A percentile compares a stretch with the other conserved stretches of the same genome.
These are phyloP conservation scores for Diutina neorugosa DNA, from an alignment of 1,139 yeast genomes.

Conservation along the genomic window DNA sequence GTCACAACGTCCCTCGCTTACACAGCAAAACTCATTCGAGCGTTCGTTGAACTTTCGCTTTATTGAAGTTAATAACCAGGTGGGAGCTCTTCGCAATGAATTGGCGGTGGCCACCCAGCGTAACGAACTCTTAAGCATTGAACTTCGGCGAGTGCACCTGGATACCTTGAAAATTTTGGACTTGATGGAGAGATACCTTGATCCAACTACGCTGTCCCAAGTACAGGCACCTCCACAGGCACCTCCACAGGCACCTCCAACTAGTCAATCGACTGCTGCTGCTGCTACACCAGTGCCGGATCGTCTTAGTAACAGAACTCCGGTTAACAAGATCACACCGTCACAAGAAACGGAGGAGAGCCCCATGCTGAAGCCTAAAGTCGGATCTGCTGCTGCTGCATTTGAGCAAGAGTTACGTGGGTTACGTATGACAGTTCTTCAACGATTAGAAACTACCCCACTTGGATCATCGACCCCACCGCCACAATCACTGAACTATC, in stretches of 20 bases:
- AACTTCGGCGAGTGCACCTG: not conserved
- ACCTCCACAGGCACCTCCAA: not conserved
- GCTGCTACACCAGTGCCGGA: constrained; percentile 7
- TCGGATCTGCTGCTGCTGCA: not conserved
- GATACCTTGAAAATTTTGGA: constrained; percentile 21
- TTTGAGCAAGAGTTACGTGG: not conserved
- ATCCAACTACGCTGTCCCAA: not conserved
- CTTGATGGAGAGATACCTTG: constrained; percentile 22
- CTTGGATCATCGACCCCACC: not conserved
- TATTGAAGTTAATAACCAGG: constrained; percentile 28
- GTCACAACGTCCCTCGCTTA: constrained; percentile 11
- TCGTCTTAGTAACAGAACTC: constrained; percentile 10
- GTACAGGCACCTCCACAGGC: not conserved
- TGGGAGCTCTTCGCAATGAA: constrained; percentile 24
- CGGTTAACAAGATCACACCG: constrained; percentile 7
- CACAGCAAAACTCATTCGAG: constrained; percentile 13
- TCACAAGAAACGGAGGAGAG: constrained; percentile 9
- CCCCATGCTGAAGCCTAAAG: constrained; percentile 9
- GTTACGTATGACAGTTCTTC: not conserved
- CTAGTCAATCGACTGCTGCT: not conserved
- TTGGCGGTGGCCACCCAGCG: constrained; percentile 25
- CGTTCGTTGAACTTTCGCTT: constrained; percentile 19
- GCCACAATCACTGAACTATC: not conserved
- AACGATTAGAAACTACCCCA: not conserved
- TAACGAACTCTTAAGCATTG: constrained; percentile 12